Percentiles rank a stretch among this genome's conserved stretches.
Evolutionary conservation across 495 filamentous ascomycete genomes (phyloP).

Genomic region (Cercophora newfieldiana): DNA sequence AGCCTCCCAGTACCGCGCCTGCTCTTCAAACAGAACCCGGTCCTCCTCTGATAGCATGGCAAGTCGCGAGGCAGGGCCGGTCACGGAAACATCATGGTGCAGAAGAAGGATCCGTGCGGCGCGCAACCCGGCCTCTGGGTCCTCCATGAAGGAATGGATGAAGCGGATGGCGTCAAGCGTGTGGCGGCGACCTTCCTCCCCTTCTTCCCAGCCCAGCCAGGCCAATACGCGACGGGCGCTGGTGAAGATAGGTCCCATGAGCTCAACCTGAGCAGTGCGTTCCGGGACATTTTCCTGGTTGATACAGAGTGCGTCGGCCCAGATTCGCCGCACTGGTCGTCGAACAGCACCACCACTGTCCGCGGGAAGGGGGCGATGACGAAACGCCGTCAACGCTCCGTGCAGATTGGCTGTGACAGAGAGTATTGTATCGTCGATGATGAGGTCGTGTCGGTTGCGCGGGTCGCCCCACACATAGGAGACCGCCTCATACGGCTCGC

Average conservation of each 20-base stretch:
- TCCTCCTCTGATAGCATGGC: slow-evolving; percentile 14
- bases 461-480: slow-evolving; percentile 39
- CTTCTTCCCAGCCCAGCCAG: slow-evolving; percentile 32
- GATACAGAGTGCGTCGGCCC: slow-evolving; percentile 42
- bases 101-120: slow-evolving; percentile 21
- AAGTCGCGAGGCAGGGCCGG: slow-evolving; percentile 6
- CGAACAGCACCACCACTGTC: background rate
- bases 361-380: slow-evolving; percentile 3
- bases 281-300: slow-evolving; percentile 37
- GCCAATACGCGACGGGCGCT: slow-evolving; percentile 25
- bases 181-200: slow-evolving; percentile 13
- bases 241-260: slow-evolving; percentile 39
- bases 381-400: slow-evolving; percentile 21
- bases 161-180: slow-evolving; percentile 18
- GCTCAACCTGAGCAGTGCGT: slow-evolving; percentile 36
- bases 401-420: slow-evolving; percentile 27
- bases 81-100: background rate
- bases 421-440: slow-evolving; percentile 22
- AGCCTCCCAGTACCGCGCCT: slow-evolving; percentile 19
- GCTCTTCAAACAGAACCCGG: slow-evolving; percentile 13
- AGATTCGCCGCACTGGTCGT: slow-evolving; percentile 23
- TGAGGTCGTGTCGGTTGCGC: slow-evolving; percentile 10
- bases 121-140: slow-evolving; percentile 13
- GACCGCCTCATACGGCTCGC: slow-evolving; percentile 32
- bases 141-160: slow-evolving; percentile 23